phyloP scores from a whole-genome alignment of 495 filamentous ascomycete genomes.

The Recurvomyces mirabilis region DNA sequence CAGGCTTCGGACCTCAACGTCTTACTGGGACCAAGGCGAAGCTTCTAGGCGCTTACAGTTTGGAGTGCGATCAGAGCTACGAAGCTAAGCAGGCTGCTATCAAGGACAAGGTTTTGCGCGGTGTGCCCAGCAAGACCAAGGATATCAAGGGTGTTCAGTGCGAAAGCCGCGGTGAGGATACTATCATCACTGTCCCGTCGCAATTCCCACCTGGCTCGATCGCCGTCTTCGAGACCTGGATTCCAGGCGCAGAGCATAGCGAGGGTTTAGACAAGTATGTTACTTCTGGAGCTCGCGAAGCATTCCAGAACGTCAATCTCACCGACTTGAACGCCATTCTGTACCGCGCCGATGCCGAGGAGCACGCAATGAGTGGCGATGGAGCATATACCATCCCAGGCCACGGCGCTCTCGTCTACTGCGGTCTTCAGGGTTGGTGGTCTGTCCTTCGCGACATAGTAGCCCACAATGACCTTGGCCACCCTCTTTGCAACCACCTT shows the following conservation, averaged over 20 bases:
- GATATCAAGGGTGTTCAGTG: slow-evolving; percentile 59
- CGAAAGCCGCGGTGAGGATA: slow-evolving; percentile 55
- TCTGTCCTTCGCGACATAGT: slow-evolving; percentile 79
- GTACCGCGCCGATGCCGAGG: slow-evolving; percentile 87
- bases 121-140: slow-evolving; percentile 68
- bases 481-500: slow-evolving; percentile 85
- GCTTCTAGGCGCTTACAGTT: slow-evolving; percentile 73
- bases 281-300: slow-evolving; percentile 66
- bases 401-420: slow-evolving; percentile 77
- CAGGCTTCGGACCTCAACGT: slow-evolving; percentile 60
- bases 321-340: slow-evolving; percentile 85
- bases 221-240: slow-evolving; percentile 90
- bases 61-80: slow-evolving; percentile 66
- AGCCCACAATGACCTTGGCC: slow-evolving; percentile 79
- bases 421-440: slow-evolving; percentile 98
- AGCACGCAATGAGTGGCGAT: slow-evolving; percentile 70
- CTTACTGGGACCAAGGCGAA: slow-evolving; percentile 65
- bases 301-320: slow-evolving; percentile 60
- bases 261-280: slow-evolving; percentile 72
- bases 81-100: slow-evolving; percentile 51
- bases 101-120: slow-evolving; percentile 59
- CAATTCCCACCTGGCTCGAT: slow-evolving; percentile 86
- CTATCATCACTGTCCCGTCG: slow-evolving; percentile 69
- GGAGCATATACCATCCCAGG: slow-evolving; percentile 81
- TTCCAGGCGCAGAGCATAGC: slow-evolving; percentile 69